Conservation (phyloP, 176 grass and related monocot species). For the Rhipidocladum racemiflorum region DNA sequence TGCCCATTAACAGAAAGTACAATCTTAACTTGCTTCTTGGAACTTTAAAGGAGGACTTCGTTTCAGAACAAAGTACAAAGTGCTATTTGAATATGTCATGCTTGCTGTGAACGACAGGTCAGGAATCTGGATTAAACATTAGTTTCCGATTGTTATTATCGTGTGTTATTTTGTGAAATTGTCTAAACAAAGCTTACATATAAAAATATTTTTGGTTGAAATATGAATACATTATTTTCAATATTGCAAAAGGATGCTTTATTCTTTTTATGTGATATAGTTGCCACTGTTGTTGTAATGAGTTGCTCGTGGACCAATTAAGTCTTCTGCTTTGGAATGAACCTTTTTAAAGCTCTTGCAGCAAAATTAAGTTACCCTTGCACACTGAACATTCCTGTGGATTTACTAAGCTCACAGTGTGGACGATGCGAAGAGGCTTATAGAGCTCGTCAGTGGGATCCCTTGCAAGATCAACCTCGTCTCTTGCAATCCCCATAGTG, state of each 20-base stretch:
- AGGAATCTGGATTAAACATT: not conserved
- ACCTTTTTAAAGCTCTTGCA: not conserved
- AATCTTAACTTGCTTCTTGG: conserved; percentile 78
- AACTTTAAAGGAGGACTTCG: conserved; percentile 63
- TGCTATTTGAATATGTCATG: conserved; percentile 97
- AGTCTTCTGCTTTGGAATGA: not conserved
- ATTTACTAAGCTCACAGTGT: conserved; percentile 41
- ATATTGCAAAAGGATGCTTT: not conserved
- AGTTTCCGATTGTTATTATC: not conserved
- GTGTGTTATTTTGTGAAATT: conserved; percentile 1
- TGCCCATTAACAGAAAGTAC: conserved; percentile 94
- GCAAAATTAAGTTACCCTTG: conserved; percentile 8
- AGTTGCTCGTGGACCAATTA: not conserved
- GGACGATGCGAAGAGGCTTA: conserved; percentile 84
- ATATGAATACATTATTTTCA: not conserved
- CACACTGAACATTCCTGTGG: not conserved
- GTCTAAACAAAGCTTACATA: not conserved
- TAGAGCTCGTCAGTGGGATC: conserved; percentile 63
- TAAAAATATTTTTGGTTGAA: not conserved
- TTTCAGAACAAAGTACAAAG: conserved; percentile 57
- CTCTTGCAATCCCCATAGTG: conserved; percentile 83
- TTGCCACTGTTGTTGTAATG: not conserved
- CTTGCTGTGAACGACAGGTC: conserved; percentile 96
- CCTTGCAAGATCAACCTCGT: conserved; percentile 96
- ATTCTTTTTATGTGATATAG: conserved; percentile 19